Evolutionary conservation across 306 rosid species (phyloP).

Genomic region (Dalbergia cultrata): DNA sequence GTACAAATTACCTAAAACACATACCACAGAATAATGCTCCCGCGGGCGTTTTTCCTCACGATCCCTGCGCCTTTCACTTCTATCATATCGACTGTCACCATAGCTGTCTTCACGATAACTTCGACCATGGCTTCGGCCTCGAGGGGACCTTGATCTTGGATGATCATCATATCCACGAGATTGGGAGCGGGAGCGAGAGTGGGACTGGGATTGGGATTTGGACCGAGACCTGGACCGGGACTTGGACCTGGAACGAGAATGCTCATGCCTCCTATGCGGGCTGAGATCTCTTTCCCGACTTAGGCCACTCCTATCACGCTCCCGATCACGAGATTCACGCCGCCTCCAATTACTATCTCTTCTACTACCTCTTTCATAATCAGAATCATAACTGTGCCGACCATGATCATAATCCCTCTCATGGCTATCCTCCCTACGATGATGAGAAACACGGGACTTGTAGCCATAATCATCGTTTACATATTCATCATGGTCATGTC

Average conservation of each 20-base stretch:
- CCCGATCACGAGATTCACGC: conserved; percentile 80
- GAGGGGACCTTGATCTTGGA: conserved; percentile 90
- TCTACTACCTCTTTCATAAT: conserved; percentile 80
- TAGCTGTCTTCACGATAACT: conserved; percentile 88
- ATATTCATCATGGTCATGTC: conserved; percentile 79
- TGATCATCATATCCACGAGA: conserved; percentile 86
- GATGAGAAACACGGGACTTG: conserved; percentile 71
- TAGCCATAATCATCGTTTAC: conserved; percentile 80
- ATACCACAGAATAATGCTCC: conserved; percentile 83
- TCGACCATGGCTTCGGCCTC: conserved; percentile 81
- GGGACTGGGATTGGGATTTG: conserved; percentile 63
- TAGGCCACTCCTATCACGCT: conserved; percentile 71
- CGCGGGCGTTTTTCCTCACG: conserved; percentile 83
- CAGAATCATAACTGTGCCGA: conserved; percentile 90
- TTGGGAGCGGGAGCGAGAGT: conserved; percentile 65
- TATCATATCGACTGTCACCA: conserved; percentile 74
- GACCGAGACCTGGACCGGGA: conserved; percentile 54
- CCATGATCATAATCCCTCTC: conserved; percentile 84
- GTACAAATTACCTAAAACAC: conserved; percentile 34
- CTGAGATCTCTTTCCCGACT: conserved; percentile 83
- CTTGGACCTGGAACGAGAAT: conserved; percentile 52
- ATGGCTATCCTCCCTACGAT: conserved; percentile 83
- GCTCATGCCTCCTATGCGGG: conserved; percentile 75
- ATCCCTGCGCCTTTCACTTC: conserved; percentile 82
- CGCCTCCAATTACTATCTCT: conserved; percentile 84